Percentiles rank a stretch among this genome's conserved stretches.
Conservation (phyloP, 768 basidiomycete species). For the Glaciozyma martinii region DNA sequence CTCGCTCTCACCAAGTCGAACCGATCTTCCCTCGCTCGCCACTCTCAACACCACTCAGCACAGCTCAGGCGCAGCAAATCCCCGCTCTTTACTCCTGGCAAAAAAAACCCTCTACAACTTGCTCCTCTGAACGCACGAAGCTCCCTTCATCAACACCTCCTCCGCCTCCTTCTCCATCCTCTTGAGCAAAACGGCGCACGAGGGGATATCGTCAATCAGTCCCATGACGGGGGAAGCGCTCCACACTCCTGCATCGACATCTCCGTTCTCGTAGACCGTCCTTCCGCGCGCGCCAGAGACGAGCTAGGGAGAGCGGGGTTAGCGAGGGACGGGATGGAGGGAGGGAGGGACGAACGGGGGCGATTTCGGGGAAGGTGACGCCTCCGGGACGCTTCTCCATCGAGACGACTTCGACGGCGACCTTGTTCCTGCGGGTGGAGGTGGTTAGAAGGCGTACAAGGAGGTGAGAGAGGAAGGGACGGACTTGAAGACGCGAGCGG, state of each 20-base stretch:
- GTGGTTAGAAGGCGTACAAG: slow-evolving; percentile 38
- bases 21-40: too few relatives aligned
- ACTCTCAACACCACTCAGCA: too few relatives aligned
- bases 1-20: too few relatives aligned
- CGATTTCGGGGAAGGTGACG: slow-evolving; percentile 61
- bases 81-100: too few relatives aligned
- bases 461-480: neutral
- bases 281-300: slow-evolving; percentile 43
- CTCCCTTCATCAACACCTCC: slow-evolving; percentile 32
- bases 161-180: slow-evolving; percentile 68
- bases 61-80: too few relatives aligned
- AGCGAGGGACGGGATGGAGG: neutral
- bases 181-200: slow-evolving; percentile 60
- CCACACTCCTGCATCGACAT: slow-evolving; percentile 84
- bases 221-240: slow-evolving; percentile 38
- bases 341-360: slow-evolving; percentile 4
- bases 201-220: slow-evolving; percentile 69
- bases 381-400: slow-evolving; percentile 73
- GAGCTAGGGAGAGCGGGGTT: slow-evolving; percentile 41
- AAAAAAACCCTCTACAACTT: too few relatives aligned
- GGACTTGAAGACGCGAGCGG: slow-evolving; percentile 33
- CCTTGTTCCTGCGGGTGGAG: slow-evolving; percentile 82
- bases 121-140: slow-evolving; percentile 4
- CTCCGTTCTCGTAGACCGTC: slow-evolving; percentile 52
- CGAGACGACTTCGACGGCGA: slow-evolving; percentile 72